A percentile compares a stretch with the other conserved stretches of the same genome.
Conservation (phyloP, 805 yeast species). For the Candida pseudoglaebosa region DNA sequence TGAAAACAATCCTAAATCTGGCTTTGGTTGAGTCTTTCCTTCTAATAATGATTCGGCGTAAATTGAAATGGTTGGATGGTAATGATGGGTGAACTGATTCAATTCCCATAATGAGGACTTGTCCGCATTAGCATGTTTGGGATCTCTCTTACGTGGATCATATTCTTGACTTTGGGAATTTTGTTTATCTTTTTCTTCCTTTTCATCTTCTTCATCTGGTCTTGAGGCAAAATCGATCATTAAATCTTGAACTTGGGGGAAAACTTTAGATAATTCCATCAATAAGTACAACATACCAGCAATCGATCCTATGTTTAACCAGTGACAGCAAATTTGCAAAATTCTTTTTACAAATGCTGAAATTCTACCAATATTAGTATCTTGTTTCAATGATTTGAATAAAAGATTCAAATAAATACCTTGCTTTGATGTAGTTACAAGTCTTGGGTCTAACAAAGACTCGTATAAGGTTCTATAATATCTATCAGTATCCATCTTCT, state of each 20-base stretch:
- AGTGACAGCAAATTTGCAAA: constrained; percentile 75
- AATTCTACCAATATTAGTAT: constrained; percentile 55
- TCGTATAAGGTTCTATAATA: constrained; percentile 88
- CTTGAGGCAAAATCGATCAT: constrained; percentile 47
- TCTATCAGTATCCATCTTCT: constrained; percentile 57
- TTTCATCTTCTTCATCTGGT: constrained; percentile 36
- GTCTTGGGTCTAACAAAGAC: constrained; percentile 77
- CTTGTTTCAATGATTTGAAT: constrained; percentile 77
- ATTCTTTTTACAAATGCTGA: constrained; percentile 89
- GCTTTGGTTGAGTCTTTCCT: constrained; percentile 56
- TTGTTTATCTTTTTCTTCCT: constrained; percentile 16
- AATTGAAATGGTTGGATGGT: constrained; percentile 85
- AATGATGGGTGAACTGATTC: constrained; percentile 67
- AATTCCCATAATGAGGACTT: constrained; percentile 86
- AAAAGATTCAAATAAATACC: constrained; percentile 85
- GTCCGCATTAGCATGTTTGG: constrained; percentile 84
- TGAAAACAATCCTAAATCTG: constrained; percentile 87
- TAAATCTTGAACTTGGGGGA: constrained; percentile 66
- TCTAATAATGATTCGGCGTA: constrained; percentile 67
- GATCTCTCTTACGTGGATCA: constrained; percentile 89
- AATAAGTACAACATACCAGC: constrained; percentile 78
- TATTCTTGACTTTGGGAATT: constrained; percentile 34
- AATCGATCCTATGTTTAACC: constrained; percentile 86
- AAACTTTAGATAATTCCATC: constrained; percentile 58
- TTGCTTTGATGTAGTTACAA: constrained; percentile 85